Percentiles rank a stretch among this genome's conserved stretches.
phyloP scores from a whole-genome alignment of 345 rosid species.

The Populus alba region DNA sequence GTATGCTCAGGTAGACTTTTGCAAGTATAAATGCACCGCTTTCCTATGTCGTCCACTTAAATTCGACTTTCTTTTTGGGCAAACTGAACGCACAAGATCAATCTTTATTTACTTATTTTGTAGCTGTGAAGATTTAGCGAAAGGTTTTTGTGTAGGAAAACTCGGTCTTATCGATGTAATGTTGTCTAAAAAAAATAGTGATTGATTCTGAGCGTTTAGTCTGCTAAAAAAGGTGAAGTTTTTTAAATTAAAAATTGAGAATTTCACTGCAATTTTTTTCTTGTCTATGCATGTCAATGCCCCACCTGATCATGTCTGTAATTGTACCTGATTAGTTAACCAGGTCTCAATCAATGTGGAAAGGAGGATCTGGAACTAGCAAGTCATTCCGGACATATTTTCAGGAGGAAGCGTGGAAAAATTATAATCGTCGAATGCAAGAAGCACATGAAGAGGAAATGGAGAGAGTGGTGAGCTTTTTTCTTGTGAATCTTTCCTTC shows the following conservation, averaged over 20 bases:
- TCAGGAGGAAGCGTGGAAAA: constrained; percentile 90
- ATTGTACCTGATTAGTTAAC: constrained; percentile 41
- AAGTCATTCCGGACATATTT: constrained; percentile 65
- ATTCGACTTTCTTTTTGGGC: not conserved
- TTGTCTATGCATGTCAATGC: not conserved
- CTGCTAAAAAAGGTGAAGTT: too few species aligned
- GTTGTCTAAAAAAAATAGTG: too few species aligned
- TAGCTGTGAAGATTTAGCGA: too few species aligned
- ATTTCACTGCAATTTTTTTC: not conserved
- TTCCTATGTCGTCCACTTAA: not conserved
- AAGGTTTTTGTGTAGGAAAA: too few species aligned
- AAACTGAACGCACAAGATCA: not conserved
- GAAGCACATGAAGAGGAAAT: constrained; percentile 94
- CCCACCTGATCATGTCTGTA: constrained; percentile 26
- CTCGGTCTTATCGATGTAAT: too few species aligned
- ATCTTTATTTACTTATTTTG: not conserved
- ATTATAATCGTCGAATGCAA: constrained; percentile 79
- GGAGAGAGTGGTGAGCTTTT: constrained; percentile 87
- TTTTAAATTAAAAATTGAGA: too few species aligned
- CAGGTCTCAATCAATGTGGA: constrained; percentile 58
- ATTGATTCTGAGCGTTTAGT: too few species aligned
- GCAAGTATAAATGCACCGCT: not conserved
- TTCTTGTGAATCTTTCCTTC: too few species aligned
- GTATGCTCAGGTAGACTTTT: constrained; percentile 54
- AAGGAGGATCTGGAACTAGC: constrained; percentile 34